Evolutionary conservation across 805 yeast genomes (phyloP), one percentile per base, ranked within the genome.

Genomic region (Candida ipomoeae): DNA sequence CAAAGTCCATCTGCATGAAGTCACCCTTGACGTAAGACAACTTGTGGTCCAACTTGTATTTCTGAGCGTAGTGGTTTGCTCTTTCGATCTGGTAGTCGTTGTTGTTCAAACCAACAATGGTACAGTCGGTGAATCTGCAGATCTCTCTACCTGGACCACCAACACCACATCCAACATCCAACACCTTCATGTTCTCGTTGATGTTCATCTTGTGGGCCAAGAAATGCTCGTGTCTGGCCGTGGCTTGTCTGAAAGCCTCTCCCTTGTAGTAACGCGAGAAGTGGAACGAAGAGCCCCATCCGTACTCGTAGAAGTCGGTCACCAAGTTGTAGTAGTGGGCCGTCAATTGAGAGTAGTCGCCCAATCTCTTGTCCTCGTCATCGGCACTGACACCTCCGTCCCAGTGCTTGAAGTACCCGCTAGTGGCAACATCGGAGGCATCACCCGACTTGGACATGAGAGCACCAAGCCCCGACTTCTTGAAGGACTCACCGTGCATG

Each of bases 91-190:
- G 96, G 76, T 94, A 94, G 73, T 94, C 99, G 69, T 94, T 94
- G 79, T 94, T 92, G 78, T 92, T 92, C 62, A 92, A 79, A 46
- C 99, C 99, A 55, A 87, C 87, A 66, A 92, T 78, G 61, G 81
- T 74, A 73, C 90, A 85, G 62, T 85, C 89, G 46, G 98, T 86
- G 77, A 92, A 92, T 67, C 96, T 83, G 54, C 86, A 79, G 64
- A 92, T 92, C 75, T 94, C 97, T 71, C 97, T 86, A 20, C 96
- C 97, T 63, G 99, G 99, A 40, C 99, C 99, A 67, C 99, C 99
- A 62, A 92, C 96, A 79, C 99, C 99, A 77, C 99, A 94, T 44
- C 99, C 99, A 51, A 92, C 99, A 67, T 92, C 99, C 60, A 92
- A 79, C 15, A 92, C 99, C 64, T 84, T 83, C 89, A 87, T 87